Evolutionary conservation across 1,139 yeast species (phyloP).

Genomic region (Saccharomyces pastorianus): DNA sequence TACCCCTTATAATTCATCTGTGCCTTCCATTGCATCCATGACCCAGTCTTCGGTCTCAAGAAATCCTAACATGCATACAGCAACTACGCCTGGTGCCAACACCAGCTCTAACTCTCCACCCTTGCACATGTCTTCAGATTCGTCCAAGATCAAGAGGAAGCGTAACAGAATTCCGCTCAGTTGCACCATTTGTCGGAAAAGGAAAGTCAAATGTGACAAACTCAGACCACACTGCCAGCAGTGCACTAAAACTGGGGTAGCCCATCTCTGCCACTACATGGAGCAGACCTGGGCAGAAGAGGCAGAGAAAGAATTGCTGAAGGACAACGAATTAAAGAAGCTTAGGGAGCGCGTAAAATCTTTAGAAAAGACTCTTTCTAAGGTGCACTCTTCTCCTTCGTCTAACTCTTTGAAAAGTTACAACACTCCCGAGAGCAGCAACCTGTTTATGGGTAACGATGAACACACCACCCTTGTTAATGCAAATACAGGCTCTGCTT

Average conservation of each 20-base stretch:
- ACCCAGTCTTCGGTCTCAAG: neutral
- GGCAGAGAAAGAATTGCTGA: slow-evolving; percentile 46
- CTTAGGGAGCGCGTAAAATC: slow-evolving; percentile 29
- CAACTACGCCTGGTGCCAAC: neutral
- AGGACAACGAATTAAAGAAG: slow-evolving; percentile 29
- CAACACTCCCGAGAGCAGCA: slow-evolving; percentile 14
- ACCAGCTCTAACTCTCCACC: neutral
- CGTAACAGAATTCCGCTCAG: slow-evolving; percentile 43
- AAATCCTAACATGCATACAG: neutral
- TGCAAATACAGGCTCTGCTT: neutral
- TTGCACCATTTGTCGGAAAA: slow-evolving; percentile 41
- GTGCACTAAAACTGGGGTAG: slow-evolving; percentile 65
- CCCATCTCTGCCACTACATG: slow-evolving; percentile 63
- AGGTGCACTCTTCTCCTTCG: slow-evolving; percentile 19
- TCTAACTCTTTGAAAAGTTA: slow-evolving; percentile 3
- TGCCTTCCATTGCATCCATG: neutral
- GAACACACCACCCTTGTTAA: neutral
- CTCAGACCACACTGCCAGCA: slow-evolving; percentile 59
- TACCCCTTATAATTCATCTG: neutral
- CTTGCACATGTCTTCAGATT: neutral
- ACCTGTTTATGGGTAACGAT: slow-evolving; percentile 7
- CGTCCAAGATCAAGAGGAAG: slow-evolving; percentile 28
- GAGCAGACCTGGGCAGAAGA: slow-evolving; percentile 48
- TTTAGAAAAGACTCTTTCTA: slow-evolving; percentile 27
- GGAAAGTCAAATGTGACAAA: slow-evolving; percentile 51